These are phyloP conservation scores for Phoma sp. DNA, from an alignment of 2,329 filamentous ascomycete genomes.

Conservation along the genomic window DNA sequence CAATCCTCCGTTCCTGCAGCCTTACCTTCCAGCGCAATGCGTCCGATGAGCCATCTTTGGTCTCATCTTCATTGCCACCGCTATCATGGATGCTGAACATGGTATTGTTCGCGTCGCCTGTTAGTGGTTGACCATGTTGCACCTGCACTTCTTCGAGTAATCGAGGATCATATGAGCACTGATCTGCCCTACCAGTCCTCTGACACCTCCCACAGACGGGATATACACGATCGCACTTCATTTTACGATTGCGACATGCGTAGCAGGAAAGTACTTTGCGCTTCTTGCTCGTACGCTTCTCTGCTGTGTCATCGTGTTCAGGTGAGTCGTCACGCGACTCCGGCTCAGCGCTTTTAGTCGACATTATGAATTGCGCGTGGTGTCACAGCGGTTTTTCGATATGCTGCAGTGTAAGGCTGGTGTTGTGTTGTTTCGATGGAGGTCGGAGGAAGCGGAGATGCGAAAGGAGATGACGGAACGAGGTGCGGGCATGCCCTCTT, in stretches of 20 bases:
- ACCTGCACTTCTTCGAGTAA: conserved; percentile 40
- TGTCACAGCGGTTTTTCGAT: not conserved
- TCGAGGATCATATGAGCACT: conserved; percentile 52
- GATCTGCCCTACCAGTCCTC: conserved; percentile 52
- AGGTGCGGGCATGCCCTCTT: conserved; percentile 6
- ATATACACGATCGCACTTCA: conserved; percentile 56
- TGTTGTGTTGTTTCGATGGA: not conserved
- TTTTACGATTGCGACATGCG: conserved; percentile 56
- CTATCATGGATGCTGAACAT: conserved; percentile 6
- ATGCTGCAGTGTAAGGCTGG: not conserved
- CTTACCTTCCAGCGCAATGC: conserved; percentile 37
- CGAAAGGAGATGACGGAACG: conserved; percentile 15
- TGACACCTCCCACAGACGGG: conserved; percentile 55
- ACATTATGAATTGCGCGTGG: conserved; percentile 27
- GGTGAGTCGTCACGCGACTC: conserved; percentile 44
- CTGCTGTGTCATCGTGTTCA: conserved; percentile 35
- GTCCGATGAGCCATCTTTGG: conserved; percentile 21
- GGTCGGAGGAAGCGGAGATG: conserved; percentile 25
- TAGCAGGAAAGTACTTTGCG: conserved; percentile 58
- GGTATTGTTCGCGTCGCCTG: conserved; percentile 9
- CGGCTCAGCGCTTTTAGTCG: conserved; percentile 31
- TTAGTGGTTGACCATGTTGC: conserved; percentile 6
- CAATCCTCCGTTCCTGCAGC: conserved; percentile 42
- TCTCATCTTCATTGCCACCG: conserved; percentile 5
- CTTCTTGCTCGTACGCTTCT: conserved; percentile 52